A percentile compares a stretch with the other conserved stretches of the same genome.
Evolutionary conservation across 176 grass and related monocot species (phyloP).

Genomic region (Aegilops speltoides): DNA sequence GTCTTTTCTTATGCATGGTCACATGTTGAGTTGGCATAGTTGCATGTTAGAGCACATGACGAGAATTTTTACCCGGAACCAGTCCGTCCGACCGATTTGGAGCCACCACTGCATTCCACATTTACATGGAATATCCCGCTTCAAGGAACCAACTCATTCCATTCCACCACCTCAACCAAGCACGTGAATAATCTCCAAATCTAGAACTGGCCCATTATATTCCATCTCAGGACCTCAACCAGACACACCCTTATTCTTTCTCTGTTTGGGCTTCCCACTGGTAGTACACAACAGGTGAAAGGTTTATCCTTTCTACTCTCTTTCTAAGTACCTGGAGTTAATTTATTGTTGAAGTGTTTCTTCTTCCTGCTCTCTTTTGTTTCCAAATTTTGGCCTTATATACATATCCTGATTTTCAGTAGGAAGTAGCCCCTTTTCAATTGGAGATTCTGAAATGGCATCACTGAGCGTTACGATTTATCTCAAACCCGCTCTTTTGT

Average conservation of each 20-base stretch:
- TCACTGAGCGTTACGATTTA: background rate
- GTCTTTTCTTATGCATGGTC: background rate
- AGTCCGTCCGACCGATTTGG: background rate
- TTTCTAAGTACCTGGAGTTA: constrained; percentile 1
- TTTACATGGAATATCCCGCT: background rate
- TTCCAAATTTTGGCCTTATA: background rate
- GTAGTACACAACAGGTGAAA: background rate
- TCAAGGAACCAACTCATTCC: background rate
- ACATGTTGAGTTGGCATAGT: background rate
- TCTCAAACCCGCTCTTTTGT: background rate
- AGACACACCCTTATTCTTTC: background rate
- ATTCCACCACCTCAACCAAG: background rate
- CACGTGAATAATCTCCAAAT: background rate
- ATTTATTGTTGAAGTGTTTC: background rate
- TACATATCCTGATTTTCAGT: background rate
- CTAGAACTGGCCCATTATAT: background rate
- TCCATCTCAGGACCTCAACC: background rate
- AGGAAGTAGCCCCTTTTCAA: background rate
- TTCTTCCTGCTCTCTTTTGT: background rate
- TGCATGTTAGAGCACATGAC: background rate
- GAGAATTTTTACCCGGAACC: background rate
- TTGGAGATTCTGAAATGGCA: background rate
- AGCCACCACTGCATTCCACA: background rate
- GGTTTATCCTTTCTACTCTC: background rate
- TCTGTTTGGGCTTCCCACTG: background rate